phyloP scores from a whole-genome alignment of 148 eudicot genomes.

The Chenopodium formosanum region DNA sequence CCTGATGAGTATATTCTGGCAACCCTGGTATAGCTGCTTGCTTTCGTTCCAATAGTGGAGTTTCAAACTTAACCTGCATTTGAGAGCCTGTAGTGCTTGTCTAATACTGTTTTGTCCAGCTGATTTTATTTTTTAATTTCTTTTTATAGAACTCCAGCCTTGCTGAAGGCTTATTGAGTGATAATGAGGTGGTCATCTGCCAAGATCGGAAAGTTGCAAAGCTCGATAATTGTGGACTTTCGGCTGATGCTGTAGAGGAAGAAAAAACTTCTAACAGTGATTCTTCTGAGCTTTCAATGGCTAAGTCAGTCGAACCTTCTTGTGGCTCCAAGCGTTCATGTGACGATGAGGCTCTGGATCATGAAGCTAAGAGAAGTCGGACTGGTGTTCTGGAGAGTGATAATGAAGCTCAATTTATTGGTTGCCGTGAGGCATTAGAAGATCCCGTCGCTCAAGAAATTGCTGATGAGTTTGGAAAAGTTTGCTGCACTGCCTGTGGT shows the following conservation, averaged over 20 bases:
- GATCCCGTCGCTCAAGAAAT: conserved; percentile 27
- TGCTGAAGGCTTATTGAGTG: conserved; percentile 21
- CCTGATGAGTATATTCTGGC: not conserved
- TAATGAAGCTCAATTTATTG: conserved; percentile 33
- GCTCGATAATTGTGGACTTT: conserved; percentile 22
- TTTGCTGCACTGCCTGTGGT: conserved; percentile 65
- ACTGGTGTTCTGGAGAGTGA: conserved; percentile 33
- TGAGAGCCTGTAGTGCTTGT: not conserved
- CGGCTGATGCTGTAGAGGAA: conserved; percentile 26
- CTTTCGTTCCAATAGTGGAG: not conserved
- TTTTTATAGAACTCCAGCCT: not conserved
- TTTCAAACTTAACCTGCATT: not conserved
- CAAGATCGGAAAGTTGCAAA: conserved; percentile 25
- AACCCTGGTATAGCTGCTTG: not conserved
- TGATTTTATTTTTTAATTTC: not conserved
- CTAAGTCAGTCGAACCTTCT: conserved; percentile 29
- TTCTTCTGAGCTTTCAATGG: conserved; percentile 19
- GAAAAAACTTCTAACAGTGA: conserved; percentile 20
- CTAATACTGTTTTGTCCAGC: not conserved
- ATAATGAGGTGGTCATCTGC: conserved; percentile 18
- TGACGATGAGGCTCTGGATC: conserved; percentile 39
- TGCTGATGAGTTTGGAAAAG: conserved; percentile 22
- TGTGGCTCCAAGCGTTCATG: conserved; percentile 51
- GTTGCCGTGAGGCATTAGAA: conserved; percentile 8
- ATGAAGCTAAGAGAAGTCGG: conserved; percentile 42